Percentiles rank a stretch among this genome's conserved stretches.
Conservation (phyloP, 1,284 basidiomycete species). For the Ceratobasidium papillatum region DNA sequence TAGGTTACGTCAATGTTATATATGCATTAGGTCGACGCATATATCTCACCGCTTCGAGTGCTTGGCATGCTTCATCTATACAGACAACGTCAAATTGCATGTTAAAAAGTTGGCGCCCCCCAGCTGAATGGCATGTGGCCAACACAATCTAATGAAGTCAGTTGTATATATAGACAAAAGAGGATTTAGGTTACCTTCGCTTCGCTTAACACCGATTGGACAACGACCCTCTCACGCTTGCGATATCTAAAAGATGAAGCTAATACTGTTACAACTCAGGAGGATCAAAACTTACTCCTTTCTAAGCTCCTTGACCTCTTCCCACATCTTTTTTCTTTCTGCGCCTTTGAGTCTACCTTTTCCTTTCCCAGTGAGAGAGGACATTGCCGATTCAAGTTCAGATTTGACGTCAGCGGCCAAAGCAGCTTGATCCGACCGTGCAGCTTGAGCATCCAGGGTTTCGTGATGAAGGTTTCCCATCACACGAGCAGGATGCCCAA, state of each 20-base stretch:
- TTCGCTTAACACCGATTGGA: constrained; percentile 77
- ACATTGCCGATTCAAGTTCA: constrained; percentile 78
- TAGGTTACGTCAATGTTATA: constrained; percentile 50
- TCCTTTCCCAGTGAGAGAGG: constrained; percentile 76
- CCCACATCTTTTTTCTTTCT: constrained; percentile 90
- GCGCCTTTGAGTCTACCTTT: constrained; percentile 71
- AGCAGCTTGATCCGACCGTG: constrained; percentile 78
- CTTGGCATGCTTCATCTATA: constrained; percentile 97
- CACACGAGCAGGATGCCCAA: constrained; percentile 94
- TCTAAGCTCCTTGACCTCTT: constrained; percentile 86
- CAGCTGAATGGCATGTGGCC: constrained; percentile 92
- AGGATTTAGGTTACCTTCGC: constrained; percentile 65
- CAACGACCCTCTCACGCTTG: constrained; percentile 84
- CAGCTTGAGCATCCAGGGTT: constrained; percentile 89
- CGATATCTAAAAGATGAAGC: constrained; percentile 68
- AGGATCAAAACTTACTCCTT: constrained; percentile 73
- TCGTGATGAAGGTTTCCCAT: constrained; percentile 78
- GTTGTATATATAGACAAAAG: neutral
- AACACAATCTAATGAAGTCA: constrained; percentile 71
- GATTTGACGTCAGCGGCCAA: constrained; percentile 85
- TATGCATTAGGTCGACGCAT: constrained; percentile 14
- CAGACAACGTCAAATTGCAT: constrained; percentile 89
- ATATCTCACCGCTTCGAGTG: constrained; percentile 83
- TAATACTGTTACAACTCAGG: constrained; percentile 20
- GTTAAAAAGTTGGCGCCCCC: constrained; percentile 78